phyloP scores from a whole-genome alignment of 495 filamentous ascomycete genomes.

The Symbiotaphrina buchneri region DNA sequence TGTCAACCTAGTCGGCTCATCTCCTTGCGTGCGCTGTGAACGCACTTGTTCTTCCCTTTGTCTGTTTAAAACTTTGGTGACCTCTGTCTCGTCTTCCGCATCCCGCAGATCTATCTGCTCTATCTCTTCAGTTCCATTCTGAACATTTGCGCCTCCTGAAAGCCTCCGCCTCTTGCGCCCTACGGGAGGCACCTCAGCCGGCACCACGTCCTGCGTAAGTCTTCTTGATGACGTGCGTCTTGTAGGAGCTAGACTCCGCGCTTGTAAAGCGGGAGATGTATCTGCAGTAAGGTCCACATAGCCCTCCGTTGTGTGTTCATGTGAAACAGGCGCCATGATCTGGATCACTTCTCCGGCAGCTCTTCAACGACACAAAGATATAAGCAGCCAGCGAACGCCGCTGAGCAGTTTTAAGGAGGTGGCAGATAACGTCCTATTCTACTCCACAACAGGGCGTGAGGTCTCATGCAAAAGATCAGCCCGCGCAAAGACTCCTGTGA shows the following conservation, averaged over 20 bases:
- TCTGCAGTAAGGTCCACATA: too few relatives aligned
- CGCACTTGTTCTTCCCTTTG: conserved; percentile 4
- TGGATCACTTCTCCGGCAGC: not conserved
- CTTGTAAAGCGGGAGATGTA: too few relatives aligned
- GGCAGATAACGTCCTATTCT: not conserved
- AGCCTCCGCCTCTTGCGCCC: not conserved
- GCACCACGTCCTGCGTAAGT: too few relatives aligned
- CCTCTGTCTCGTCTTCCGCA: conserved; percentile 2
- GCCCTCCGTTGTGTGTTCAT: not conserved
- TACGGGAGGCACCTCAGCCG: too few relatives aligned
- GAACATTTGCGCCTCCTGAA: not conserved
- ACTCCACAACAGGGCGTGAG: too few relatives aligned
- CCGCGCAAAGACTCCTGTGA: too few relatives aligned
- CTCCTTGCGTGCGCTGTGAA: conserved; percentile 2
- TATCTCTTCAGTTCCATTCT: conserved; percentile 1
- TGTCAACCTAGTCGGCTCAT: conserved; percentile 3
- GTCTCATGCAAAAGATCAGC: too few relatives aligned
- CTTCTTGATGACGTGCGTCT: not conserved
- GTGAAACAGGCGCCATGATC: not conserved
- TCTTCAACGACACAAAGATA: conserved; percentile 1
- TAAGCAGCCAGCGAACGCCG: conserved; percentile 4
- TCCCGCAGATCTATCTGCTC: conserved; percentile 4
- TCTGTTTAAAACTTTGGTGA: conserved; percentile 2
- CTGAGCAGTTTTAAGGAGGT: not conserved
- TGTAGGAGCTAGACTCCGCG: not conserved